Conservation (phyloP, 2,329 filamentous ascomycete species). For the Colletotrichum karsti region DNA sequence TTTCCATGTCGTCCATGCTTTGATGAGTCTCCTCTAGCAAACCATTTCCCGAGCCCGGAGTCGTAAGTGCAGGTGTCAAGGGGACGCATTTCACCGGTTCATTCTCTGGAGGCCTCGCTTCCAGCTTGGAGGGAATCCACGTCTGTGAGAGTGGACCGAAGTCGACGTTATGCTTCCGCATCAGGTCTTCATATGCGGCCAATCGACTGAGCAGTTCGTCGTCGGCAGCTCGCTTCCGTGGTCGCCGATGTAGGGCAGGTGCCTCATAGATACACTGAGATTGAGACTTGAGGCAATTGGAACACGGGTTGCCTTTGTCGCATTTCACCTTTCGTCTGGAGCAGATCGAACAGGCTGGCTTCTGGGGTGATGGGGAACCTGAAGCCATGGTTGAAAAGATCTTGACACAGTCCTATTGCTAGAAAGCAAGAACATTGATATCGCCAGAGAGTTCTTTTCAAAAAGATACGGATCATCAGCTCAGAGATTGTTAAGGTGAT, state of each 20-base stretch:
- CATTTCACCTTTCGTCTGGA: slow-evolving; percentile 52
- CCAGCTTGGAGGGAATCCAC: slow-evolving; percentile 35
- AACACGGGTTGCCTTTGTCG: slow-evolving; percentile 49
- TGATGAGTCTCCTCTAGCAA: neutral
- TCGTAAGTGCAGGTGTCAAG: neutral
- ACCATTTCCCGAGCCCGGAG: neutral
- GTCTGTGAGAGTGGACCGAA: slow-evolving; percentile 31
- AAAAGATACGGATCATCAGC: neutral
- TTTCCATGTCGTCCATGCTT: neutral
- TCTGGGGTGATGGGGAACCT: neutral
- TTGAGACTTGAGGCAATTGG: slow-evolving; percentile 50
- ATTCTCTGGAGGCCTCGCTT: neutral
- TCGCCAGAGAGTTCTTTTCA: neutral
- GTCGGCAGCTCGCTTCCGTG: slow-evolving; percentile 37
- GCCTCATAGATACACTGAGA: slow-evolving; percentile 35
- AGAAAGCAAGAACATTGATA: neutral
- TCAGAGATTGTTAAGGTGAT: fast-evolving
- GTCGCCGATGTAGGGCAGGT: slow-evolving; percentile 30
- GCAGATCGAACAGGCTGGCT: slow-evolving; percentile 43
- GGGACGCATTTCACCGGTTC: neutral
- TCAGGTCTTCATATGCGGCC: slow-evolving; percentile 36
- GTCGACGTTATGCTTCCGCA: slow-evolving; percentile 36
- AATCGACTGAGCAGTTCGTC: slow-evolving; percentile 36
- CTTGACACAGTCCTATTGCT: neutral
- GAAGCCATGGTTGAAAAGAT: neutral